Evolutionary conservation across 805 yeast species (phyloP).

Genomic region (Kluyveromyces aestuarii): DNA sequence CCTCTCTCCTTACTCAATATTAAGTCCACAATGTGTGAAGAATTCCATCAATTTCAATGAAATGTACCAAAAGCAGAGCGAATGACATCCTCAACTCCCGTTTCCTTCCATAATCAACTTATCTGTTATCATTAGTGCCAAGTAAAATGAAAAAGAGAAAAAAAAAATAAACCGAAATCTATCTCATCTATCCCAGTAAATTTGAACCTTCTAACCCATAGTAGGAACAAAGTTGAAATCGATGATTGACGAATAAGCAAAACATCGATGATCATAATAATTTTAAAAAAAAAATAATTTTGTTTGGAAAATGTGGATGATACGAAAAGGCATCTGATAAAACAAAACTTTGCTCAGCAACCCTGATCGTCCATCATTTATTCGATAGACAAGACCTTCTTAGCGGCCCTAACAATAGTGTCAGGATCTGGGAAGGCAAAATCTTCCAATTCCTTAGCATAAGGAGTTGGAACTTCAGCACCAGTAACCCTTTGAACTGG

Average conservation of each 20-base stretch:
- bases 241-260: not conserved
- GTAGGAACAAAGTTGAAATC: not conserved
- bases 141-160: not conserved
- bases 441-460: constrained; percentile 91
- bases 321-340: not conserved
- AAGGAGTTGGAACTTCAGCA: constrained; percentile 99
- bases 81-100: not conserved
- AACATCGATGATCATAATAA: not conserved
- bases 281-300: not conserved
- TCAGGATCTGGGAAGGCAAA: constrained; percentile 98
- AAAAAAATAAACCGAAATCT: not conserved
- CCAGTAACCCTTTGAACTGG: constrained; percentile 99
- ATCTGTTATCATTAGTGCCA: not conserved
- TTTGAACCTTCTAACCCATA: not conserved
- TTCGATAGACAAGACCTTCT: constrained; percentile 67
- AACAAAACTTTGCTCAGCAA: not conserved
- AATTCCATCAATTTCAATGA: not conserved
- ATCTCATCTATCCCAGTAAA: not conserved
- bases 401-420: constrained; percentile 77
- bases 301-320: not conserved
- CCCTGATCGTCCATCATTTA: constrained; percentile 6
- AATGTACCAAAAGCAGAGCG: not conserved
- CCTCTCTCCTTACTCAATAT: not conserved
- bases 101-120: not conserved
- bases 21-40: not conserved